Evolutionary conservation across 2,329 filamentous ascomycete genomes (phyloP), one percentile per base, ranked within the genome.

Genomic region (Geosmithia putterillii): DNA sequence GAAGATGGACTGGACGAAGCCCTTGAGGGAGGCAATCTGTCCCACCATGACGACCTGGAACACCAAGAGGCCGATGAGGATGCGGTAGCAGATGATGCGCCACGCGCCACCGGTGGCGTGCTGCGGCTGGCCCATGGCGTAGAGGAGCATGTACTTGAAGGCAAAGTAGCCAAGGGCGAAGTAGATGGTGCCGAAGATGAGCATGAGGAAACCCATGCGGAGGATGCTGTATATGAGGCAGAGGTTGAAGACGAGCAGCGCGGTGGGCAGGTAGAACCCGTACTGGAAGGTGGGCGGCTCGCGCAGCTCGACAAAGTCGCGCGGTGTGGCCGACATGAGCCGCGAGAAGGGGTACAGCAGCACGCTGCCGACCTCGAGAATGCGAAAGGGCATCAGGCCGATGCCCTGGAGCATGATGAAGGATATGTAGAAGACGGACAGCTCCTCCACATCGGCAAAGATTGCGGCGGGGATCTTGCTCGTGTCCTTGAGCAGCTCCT

Each of bases 71-170:
- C 92, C 92, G 20, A 95, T 68, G 44, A 96, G 77, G 46, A 95
- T 75, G 32, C 92, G 85, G 56, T 92, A 87, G 63, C 88, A 95
- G 48, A 98, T 95, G 74, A 98, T 94, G 41, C 85, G 83, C 92
- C 92, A 98, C 4, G 89, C 88, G 47, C 83, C 81, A 18, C 94
- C 94, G 0, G 90, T 96, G 15, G 88, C 87, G 57, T 95, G 88
- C 56, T 94, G 87, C 15, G 87, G 85, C 59, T 96, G 90, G 54
- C 96, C 89, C 92, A 98, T 98, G 25, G 92, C 88, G 60, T 98
- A 98, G 4, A 98, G 72, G 4, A 98, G 71, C 66, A 98, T 94
- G 63, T 98, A 98, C 60, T 95, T 95, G 74, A 94, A 94, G 25
- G 86, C 85, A 57, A 90, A 90, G 59, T 86, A 84, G 18, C 88